Base-by-base conservation (phyloP, 805 yeast genomes). In the Kazachstania taianensis region DNA sequence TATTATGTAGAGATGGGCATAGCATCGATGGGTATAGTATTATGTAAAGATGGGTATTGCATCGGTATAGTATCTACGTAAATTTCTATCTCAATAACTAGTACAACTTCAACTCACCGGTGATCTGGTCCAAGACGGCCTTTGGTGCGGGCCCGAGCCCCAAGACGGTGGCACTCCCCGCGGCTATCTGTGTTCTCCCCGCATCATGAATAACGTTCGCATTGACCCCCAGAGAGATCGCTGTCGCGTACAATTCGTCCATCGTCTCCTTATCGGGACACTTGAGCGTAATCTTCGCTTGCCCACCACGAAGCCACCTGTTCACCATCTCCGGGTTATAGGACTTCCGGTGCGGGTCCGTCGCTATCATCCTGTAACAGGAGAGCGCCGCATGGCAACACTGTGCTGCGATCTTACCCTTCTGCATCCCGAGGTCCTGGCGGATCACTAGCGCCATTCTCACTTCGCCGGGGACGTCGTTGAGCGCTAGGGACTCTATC, bases 71-170 rank as follows among this genome's bases (percentile, higher is more conserved):
- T 14, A 12, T 24, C 14, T 24, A 32, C 19, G 16, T 17, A n/a
- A n/a, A n/a, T n/a, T n/a, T n/a, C n/a, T n/a, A n/a, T n/a, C n/a
- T 13, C 23, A 7, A 15, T 13, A 10, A 16, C 46, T 59, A 85
- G 52, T 81, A 84, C 40, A 89, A 63, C 54, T 80, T 83, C 48
- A 89, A 66, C 18, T 70, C 78, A 12, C 83, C 79, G 1, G 97
- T 87, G 37, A 89, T 75, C 53, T 78, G 75, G 55, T 92, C 96
- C 41, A 89, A 58, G 0, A 79, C 75, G 0, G 69, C 47, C 45
- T 78, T 83, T 16, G 97, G 96, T 14, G 96, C 97, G 1, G 99
- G 99, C 0, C 99, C 99, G 19, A 92, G 56, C 1, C 97, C 98
- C n/a, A 92, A 62, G 1, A 92, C 97, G 0, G 98, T 92, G 2